Conservation (phyloP, 2,329 filamentous ascomycete species). For the Massarina eburnea region DNA sequence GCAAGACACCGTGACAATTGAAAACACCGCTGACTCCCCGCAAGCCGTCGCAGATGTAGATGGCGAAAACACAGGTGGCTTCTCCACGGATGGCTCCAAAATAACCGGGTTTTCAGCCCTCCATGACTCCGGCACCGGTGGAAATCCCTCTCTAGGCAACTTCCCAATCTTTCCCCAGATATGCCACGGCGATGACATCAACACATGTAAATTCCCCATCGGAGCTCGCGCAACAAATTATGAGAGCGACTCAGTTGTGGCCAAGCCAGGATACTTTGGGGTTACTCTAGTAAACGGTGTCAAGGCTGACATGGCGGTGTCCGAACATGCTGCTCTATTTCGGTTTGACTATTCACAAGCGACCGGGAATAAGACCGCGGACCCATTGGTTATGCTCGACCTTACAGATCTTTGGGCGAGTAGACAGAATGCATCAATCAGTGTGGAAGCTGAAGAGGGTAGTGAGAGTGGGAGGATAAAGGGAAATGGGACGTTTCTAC, state of each 20-base stretch:
- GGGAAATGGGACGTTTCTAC: slow-evolving; percentile 60
- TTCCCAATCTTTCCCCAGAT: slow-evolving; percentile 72
- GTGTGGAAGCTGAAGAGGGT: slow-evolving; percentile 48
- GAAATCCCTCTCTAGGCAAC: slow-evolving; percentile 66
- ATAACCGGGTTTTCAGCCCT: slow-evolving; percentile 47
- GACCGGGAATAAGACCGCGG: slow-evolving; percentile 35
- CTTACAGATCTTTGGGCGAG: slow-evolving; percentile 60
- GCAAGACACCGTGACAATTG: too few relatives aligned
- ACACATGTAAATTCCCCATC: slow-evolving; percentile 60
- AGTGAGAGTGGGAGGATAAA: slow-evolving; percentile 49
- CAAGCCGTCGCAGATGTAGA: slow-evolving; percentile 49
- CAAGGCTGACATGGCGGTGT: slow-evolving; percentile 62
- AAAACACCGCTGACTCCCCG: slow-evolving; percentile 52
- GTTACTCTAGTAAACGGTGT: slow-evolving; percentile 60
- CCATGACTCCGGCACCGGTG: slow-evolving; percentile 42
- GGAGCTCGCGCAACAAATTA: slow-evolving; percentile 52
- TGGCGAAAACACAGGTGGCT: slow-evolving; percentile 59
- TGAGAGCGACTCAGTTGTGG: slow-evolving; percentile 53
- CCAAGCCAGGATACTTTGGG: slow-evolving; percentile 62
- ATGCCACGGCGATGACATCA: slow-evolving; percentile 63
- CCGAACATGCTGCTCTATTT: slow-evolving; percentile 62
- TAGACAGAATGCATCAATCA: slow-evolving; percentile 55
- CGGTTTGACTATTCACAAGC: slow-evolving; percentile 57
- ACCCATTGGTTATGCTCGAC: slow-evolving; percentile 62
- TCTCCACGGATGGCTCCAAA: slow-evolving; percentile 50